Evolutionary conservation across 2,329 filamentous ascomycete species (phyloP), one percentile per base, ranked within the genome.

Genomic region (Cordyceps javanica): DNA sequence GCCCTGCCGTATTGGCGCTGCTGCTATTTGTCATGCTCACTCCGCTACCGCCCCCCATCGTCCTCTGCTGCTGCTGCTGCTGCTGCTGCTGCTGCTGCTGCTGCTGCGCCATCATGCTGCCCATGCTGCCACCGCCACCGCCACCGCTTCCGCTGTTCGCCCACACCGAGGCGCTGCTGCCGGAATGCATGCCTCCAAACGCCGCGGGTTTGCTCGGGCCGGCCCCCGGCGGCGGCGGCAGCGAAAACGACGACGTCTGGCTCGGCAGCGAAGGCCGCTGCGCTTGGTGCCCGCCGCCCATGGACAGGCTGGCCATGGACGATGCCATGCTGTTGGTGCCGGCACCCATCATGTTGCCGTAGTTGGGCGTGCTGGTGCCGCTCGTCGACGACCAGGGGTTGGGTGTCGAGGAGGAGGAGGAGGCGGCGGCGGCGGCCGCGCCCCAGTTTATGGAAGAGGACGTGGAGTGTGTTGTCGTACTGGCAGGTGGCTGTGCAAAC

Each of bases 181-280:
- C n/a, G 19, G 41, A 3, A 10, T 36, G 28, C 34, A 56, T 16
- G 46, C 38, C 45, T 3, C 44, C 45, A n/a, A 48, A 67, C 62
- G 70, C 67, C 39, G 62, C 55, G 38, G 62, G 32, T 62, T 58
- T 65, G 32, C 65, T 65, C 2, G 32, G 23, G 3, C 45, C 34
- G 13, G 21, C 38, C 14, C 72, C 65, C 11, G 83, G 77, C 1
- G 82, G 81, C 4, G 82, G 82, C 7, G 83, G 75, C 16, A 86
- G 70, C 1, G 83, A 84, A 66, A 86, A 86, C 0, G 82, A 79
- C 3, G 78, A 76, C 11, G 71, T 67, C 38, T 57, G 44, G 39
- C 61, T 55, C 21, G 51, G 57, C 57, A 76, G 62, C 13, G 67
- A 59, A 1, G 72, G 74, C 55, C 74, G 70, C 28, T 57, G 55